Base-by-base conservation (phyloP, 2,329 filamentous ascomycete genomes). In the Cadophora sp. region DNA sequence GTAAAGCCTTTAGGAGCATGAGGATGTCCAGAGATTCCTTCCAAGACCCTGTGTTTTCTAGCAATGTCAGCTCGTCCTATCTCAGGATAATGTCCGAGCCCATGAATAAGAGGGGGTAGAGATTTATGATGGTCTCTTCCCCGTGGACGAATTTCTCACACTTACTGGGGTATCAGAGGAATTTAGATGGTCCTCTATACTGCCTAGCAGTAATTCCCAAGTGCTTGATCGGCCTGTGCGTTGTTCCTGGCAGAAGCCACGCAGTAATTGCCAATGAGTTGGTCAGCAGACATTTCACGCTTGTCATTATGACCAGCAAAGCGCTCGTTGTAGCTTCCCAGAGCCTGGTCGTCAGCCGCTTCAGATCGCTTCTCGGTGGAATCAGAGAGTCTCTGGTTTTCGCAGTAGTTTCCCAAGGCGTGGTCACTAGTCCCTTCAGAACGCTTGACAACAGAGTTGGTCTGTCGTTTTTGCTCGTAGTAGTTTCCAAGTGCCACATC, bases 401-500 rank as follows among this genome's bases (percentile, higher is more conserved):
- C 55, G 29, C 34, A 56, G 19, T 56, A 34, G 27, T 56, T 56
- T n/a, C 53, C 53, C 8, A 56, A 19, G 1, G 53, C 53, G 0
- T 8, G 14, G 11, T 56, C 53, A 3, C 27, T 19, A 31, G 16
- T 12, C 16, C 14, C 26, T 7, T 55, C 27, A 31, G 27, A 55
- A 16, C 51, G 26, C 19, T 55, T 55, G 27, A 8, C 7, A 14
- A 8, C 8, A 4, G 48, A 26, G 12, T 51, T 14, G 9, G 48
- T 11, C 12, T 6, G 11, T 1, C 48, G 22, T 14, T 27, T 5
- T 14, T 14, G 22, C 24, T 53, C 50, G n/a, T 55, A 31, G 27
- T 55, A 55, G 27, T 55, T n/a, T n/a, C 27, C 51, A 12, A 58
- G 55, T 22, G 55, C 55, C 22, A 48, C 43, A 48, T 48, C 43